phyloP scores from a whole-genome alignment of 495 filamentous ascomycete genomes.

The Annulohypoxylon stygium region DNA sequence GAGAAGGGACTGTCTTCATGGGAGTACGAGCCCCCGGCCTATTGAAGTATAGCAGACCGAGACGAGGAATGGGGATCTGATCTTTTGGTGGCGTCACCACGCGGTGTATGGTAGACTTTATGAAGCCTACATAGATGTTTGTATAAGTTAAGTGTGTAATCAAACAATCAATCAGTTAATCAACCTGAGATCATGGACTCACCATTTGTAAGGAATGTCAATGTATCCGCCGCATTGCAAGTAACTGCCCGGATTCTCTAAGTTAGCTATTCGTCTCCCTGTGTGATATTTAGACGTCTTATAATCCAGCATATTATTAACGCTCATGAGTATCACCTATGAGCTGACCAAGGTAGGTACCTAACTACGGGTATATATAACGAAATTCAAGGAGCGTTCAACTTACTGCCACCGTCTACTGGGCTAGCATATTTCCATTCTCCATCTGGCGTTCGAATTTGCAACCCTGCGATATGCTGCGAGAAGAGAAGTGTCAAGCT shows the following conservation, averaged over 20 bases:
- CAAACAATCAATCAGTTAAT: neutral
- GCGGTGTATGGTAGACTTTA: slow-evolving; percentile 65
- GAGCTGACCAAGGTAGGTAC: neutral
- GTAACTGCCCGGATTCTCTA: slow-evolving; percentile 50
- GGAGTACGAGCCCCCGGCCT: slow-evolving; percentile 53
- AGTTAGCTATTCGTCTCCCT: slow-evolving; percentile 6
- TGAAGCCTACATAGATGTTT: slow-evolving; percentile 50
- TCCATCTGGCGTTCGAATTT: slow-evolving; percentile 60
- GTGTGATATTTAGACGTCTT: neutral
- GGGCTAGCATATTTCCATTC: slow-evolving; percentile 64
- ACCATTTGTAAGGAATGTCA: slow-evolving; percentile 60
- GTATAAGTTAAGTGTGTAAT: neutral
- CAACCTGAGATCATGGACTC: neutral
- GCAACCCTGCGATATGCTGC: slow-evolving; percentile 63
- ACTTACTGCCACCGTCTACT: slow-evolving; percentile 57
- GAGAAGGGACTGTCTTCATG: slow-evolving; percentile 59
- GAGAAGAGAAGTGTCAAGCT: slow-evolving; percentile 65
- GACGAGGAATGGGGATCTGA: slow-evolving; percentile 62
- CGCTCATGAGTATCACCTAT: neutral
- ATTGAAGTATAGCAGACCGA: slow-evolving; percentile 64
- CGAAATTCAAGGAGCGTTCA: neutral
- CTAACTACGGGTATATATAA: no score
- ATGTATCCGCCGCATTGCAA: slow-evolving; percentile 63
- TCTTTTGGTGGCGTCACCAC: slow-evolving; percentile 63
- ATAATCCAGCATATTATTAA: neutral